A percentile compares a stretch with the other conserved stretches of the same genome.
These are phyloP conservation scores for Ophidiomyces ophidiicola DNA, from an alignment of 2,329 filamentous ascomycete genomes.

Conservation along the genomic window DNA sequence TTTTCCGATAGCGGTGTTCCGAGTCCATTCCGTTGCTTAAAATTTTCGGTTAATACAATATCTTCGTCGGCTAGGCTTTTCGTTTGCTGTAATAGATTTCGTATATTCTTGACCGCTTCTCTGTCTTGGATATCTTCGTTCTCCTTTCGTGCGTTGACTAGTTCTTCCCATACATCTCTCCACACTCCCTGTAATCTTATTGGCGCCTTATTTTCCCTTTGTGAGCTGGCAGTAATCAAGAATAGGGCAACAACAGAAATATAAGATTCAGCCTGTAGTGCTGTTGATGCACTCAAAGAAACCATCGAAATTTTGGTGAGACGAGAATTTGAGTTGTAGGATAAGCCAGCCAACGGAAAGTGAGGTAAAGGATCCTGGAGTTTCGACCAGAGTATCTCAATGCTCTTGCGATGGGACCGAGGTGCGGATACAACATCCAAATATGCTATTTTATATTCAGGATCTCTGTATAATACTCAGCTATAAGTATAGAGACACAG, in stretches of 20 bases:
- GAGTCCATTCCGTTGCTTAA: conserved; percentile 42
- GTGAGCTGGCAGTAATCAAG: conserved; percentile 60
- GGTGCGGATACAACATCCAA: conserved; percentile 58
- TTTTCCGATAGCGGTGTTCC: not conserved
- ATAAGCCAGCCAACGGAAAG: conserved; percentile 32
- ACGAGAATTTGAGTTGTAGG: conserved; percentile 34
- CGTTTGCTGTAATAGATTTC: conserved; percentile 27
- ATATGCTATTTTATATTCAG: conserved; percentile 54
- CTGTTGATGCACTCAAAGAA: conserved; percentile 58
- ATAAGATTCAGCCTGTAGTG: conserved; percentile 74
- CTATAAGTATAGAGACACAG: not conserved
- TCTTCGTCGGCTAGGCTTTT: conserved; percentile 49
- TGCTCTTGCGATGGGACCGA: conserved; percentile 62
- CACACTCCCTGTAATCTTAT: conserved; percentile 66
- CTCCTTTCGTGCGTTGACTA: conserved; percentile 57
- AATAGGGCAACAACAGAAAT: conserved; percentile 74
- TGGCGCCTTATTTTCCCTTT: conserved; percentile 76
- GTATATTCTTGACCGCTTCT: conserved; percentile 53
- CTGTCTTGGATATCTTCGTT: conserved; percentile 61
- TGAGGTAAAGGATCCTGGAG: conserved; percentile 45
- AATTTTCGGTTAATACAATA: conserved; percentile 64
- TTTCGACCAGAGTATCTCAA: conserved; percentile 70
- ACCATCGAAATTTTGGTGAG: conserved; percentile 59
- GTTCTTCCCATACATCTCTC: conserved; percentile 75
- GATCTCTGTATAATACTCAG: conserved; percentile 44